Evolutionary conservation across 495 filamentous ascomycete species (phyloP), one percentile per base, ranked within the genome.

Genomic region (Aspergillus ostianus): DNA sequence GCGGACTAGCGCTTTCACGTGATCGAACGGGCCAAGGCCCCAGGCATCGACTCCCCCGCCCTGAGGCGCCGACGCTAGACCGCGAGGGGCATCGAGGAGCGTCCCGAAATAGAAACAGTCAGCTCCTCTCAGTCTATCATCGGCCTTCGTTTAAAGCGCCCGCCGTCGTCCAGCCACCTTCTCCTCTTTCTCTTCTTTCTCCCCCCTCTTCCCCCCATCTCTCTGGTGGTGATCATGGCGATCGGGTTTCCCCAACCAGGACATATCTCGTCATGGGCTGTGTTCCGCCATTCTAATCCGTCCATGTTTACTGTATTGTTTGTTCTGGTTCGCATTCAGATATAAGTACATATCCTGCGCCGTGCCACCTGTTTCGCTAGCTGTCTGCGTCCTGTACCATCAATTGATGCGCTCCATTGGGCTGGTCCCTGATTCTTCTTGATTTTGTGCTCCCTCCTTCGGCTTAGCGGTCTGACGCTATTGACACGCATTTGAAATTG

Each of bases 71-170:
- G 9, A 55, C 64, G 57, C 66, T 67, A 72, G 47, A 12, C 68
- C 59, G 1, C n/a, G 23, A 56, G 32, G 45, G 60, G 61, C 32
- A 64, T 63, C 55, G 48, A 55, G 63, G 50, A 51, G 41, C 55
- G 44, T 47, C 62, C 62, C 61, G 57, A 67, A 70, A 73, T 67
- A 70, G 65, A 63, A 71, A 68, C 61, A 59, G 53, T 63, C 64
- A 66, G 62, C 62, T 59, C 48, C 45, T 56, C 59, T 51, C 55
- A 61, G 51, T 58, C 62, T 56, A 58, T 58, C 58, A 61, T 52
- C 62, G 56, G 49, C 53, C 55, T 55, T 61, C 36, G 36, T 60
- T 68, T 51, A 65, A 67, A 63, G 62, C 65, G 65, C 65, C 36
- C 62, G 59, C 56, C 58, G 48, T 58, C 56, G 21, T 62, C 61